A percentile compares a stretch with the other conserved stretches of the same genome.
Conservation (phyloP, 169 alveolate genomes). For the Eimeria mitis region DNA sequence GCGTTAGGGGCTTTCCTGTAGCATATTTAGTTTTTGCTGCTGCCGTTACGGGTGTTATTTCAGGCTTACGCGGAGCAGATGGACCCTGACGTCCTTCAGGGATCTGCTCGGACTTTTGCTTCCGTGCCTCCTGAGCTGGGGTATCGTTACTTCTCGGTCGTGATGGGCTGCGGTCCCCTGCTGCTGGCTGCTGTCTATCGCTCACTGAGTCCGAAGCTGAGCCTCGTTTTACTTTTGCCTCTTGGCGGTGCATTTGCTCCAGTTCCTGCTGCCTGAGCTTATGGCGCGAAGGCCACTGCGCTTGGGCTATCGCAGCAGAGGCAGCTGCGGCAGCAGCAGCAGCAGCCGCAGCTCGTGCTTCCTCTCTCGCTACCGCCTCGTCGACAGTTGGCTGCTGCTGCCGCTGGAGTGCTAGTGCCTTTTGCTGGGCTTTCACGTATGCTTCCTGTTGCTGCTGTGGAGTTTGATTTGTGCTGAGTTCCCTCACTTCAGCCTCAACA, state of each 20-base stretch:
- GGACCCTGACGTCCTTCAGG: not conserved
- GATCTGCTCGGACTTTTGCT: not conserved
- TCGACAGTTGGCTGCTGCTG: constrained; percentile 22
- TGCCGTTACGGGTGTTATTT: not conserved
- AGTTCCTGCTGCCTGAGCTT: constrained; percentile 37
- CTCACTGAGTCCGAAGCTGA: not conserved
- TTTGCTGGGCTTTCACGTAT: constrained; percentile 58
- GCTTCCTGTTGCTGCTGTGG: constrained; percentile 67
- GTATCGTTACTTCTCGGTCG: not conserved
- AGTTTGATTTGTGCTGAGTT: constrained; percentile 48
- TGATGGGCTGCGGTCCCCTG: not conserved
- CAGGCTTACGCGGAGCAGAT: not conserved
- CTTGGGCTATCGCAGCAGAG: constrained; percentile 66
- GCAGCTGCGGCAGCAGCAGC: constrained; percentile 66
- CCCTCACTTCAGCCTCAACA: constrained; percentile 67
- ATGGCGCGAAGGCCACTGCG: constrained; percentile 67
- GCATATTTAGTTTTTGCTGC: not conserved
- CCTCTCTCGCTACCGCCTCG: constrained; percentile 31
- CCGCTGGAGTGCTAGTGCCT: constrained; percentile 39
- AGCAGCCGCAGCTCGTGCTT: constrained; percentile 46
- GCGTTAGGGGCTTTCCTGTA: not conserved
- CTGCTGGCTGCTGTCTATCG: not conserved
- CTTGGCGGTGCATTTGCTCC: constrained; percentile 50
- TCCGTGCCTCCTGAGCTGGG: not conserved
- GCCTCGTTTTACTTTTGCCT: constrained; percentile 5